phyloP scores from a whole-genome alignment of 306 rosid species.

The Cucurbita moschata region DNA sequence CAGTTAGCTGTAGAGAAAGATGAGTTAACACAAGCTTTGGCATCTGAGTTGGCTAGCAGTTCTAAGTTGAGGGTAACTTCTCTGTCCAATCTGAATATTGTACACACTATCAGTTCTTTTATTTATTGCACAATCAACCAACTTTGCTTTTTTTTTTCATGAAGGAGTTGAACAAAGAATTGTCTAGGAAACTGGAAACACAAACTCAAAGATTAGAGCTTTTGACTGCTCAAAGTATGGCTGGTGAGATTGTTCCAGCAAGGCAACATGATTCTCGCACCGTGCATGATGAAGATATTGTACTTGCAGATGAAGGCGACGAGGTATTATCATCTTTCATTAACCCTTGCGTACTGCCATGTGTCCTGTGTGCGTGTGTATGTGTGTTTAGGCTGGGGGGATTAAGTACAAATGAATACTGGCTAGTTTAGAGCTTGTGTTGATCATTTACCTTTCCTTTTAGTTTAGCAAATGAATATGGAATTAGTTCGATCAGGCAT shows the following conservation, averaged over 20 bases:
- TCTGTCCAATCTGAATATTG: background rate
- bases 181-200: constrained; percentile 69
- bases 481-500: background rate
- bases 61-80: constrained; percentile 64
- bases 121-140: background rate
- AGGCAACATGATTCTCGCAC: constrained; percentile 39
- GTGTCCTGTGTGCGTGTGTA: background rate
- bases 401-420: no score
- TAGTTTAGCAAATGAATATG: background rate
- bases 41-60: constrained; percentile 60
- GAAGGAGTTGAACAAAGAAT: constrained; percentile 74
- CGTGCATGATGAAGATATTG: constrained; percentile 35
- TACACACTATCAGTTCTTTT: background rate
- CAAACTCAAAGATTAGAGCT: constrained; percentile 97
- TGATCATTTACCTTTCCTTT: background rate
- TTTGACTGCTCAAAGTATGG: constrained; percentile 83
- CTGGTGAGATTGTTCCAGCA: constrained; percentile 31
- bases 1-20: constrained; percentile 89
- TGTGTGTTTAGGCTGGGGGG: background rate
- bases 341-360: background rate
- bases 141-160: constrained; percentile 9
- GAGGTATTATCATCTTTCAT: constrained; percentile 42
- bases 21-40: constrained; percentile 61
- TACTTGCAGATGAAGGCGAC: constrained; percentile 89
- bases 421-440: background rate